These are phyloP conservation scores for Talaromyces sp. DNA, from an alignment of 2,329 filamentous ascomycete species.

Conservation along the genomic window DNA sequence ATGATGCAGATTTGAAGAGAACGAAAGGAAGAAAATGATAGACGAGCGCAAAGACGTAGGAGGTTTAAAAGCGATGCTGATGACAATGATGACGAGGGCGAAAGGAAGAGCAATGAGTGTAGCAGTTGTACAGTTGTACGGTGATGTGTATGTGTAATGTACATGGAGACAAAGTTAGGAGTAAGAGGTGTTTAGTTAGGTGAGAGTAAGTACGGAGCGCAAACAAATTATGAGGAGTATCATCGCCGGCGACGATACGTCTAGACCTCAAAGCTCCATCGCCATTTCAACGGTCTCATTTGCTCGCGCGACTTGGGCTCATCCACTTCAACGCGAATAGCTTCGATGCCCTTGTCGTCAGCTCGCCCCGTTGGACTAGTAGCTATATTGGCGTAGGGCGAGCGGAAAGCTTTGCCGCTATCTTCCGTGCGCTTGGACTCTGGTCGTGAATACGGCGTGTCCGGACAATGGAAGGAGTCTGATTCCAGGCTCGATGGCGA, in stretches of 20 bases:
- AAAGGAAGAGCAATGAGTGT: slow-evolving; percentile 7
- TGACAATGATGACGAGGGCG: not conserved
- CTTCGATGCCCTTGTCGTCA: slow-evolving; percentile 29
- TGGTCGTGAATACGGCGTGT: slow-evolving; percentile 31
- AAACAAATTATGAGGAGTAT: not conserved
- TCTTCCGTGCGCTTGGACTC: slow-evolving; percentile 30
- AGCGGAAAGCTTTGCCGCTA: slow-evolving; percentile 23
- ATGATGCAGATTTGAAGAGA: not conserved
- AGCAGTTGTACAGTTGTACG: not conserved
- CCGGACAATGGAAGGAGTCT: slow-evolving; percentile 25
- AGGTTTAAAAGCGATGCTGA: not conserved
- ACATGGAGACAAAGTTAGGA: not conserved
- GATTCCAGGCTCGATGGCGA: slow-evolving; percentile 26
- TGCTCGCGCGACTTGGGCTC: slow-evolving; percentile 24
- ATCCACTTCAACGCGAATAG: slow-evolving; percentile 33
- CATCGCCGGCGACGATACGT: not conserved
- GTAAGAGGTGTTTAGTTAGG: not conserved
- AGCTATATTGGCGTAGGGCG: slow-evolving; percentile 26
- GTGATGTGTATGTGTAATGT: slow-evolving; percentile 10
- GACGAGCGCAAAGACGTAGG: not conserved
- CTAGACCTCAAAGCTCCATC: slow-evolving; percentile 42
- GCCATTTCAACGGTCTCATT: slow-evolving; percentile 31
- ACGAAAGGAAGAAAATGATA: not conserved
- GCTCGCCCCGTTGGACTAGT: slow-evolving; percentile 26
- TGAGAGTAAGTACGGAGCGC: not conserved